Conservation (phyloP, 108 stramenopile species). For the Skeletonema menzelii region DNA sequence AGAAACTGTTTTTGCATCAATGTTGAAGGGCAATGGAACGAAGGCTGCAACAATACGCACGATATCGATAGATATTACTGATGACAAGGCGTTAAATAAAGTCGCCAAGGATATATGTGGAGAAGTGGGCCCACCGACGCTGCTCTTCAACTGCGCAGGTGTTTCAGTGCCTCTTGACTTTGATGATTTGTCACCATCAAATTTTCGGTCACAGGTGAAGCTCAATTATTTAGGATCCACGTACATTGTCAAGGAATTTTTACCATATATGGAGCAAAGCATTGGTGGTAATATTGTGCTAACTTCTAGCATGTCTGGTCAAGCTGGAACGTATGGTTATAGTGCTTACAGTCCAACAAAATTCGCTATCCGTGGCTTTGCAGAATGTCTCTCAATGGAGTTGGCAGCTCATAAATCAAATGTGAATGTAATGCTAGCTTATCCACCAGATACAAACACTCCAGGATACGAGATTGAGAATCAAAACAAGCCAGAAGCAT, state of each 20-base stretch:
- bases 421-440: slow-evolving; percentile 80
- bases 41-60: slow-evolving; percentile 27
- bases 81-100: slow-evolving; percentile 45
- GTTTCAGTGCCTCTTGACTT: slow-evolving; percentile 64
- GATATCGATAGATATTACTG: slow-evolving; percentile 68
- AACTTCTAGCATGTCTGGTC: slow-evolving; percentile 77
- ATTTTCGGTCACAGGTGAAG: slow-evolving; percentile 56
- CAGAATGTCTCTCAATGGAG: slow-evolving; percentile 81
- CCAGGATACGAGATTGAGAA: slow-evolving; percentile 91
- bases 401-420: slow-evolving; percentile 37
- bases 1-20: slow-evolving; percentile 25
- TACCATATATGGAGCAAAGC: slow-evolving; percentile 67
- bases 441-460: slow-evolving; percentile 98
- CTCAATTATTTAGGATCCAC: slow-evolving; percentile 84
- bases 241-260: slow-evolving; percentile 70
- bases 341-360: slow-evolving; percentile 86
- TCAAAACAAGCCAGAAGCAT: slow-evolving; percentile 71
- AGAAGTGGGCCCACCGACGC: slow-evolving; percentile 38
- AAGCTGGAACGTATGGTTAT: slow-evolving; percentile 85
- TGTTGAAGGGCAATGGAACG: not conserved
- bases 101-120: slow-evolving; percentile 35
- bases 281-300: slow-evolving; percentile 59
- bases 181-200: slow-evolving; percentile 44
- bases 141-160: slow-evolving; percentile 84
- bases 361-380: slow-evolving; percentile 83